Evolutionary conservation across 192 early-diverging fungal species (phyloP).

Genomic region (Podila epigama): DNA sequence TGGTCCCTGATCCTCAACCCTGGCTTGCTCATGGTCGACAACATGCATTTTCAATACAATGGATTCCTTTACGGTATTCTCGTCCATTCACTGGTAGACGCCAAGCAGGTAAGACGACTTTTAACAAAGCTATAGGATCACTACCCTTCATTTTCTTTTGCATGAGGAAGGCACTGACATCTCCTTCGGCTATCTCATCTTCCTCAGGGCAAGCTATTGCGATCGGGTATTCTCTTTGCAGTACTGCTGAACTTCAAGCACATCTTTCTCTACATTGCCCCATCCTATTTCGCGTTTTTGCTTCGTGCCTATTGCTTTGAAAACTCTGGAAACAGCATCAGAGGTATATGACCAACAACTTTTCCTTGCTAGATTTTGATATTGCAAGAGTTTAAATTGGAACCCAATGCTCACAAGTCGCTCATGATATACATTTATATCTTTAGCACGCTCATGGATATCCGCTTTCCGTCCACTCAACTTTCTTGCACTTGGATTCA

Average conservation of each 20-base stretch:
- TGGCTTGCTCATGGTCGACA: constrained; percentile 87
- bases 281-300: constrained; percentile 93
- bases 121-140: not conserved
- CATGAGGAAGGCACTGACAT: too few relatives aligned
- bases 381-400: too few relatives aligned
- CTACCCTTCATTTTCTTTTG: not conserved
- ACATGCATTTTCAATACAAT: constrained; percentile 98
- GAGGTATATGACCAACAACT: constrained; percentile 12
- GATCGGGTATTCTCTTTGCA: constrained; percentile 84
- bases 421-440: not conserved
- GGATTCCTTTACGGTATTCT: constrained; percentile 90
- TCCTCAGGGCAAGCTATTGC: constrained; percentile 61
- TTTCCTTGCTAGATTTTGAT: not conserved
- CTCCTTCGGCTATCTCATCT: not conserved
- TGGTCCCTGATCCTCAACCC: constrained; percentile 72
- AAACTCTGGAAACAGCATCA: constrained; percentile 33
- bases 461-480: constrained; percentile 40
- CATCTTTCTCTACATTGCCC: constrained; percentile 91
- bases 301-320: constrained; percentile 80
- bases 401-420: too few relatives aligned
- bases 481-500: constrained; percentile 70
- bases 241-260: constrained; percentile 96
- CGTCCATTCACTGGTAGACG: constrained; percentile 77
- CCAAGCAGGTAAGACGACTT: constrained; percentile 61
- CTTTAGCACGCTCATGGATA: constrained; percentile 39